phyloP scores from a whole-genome alignment of 345 rosid species.

The Combretum micranthum region DNA sequence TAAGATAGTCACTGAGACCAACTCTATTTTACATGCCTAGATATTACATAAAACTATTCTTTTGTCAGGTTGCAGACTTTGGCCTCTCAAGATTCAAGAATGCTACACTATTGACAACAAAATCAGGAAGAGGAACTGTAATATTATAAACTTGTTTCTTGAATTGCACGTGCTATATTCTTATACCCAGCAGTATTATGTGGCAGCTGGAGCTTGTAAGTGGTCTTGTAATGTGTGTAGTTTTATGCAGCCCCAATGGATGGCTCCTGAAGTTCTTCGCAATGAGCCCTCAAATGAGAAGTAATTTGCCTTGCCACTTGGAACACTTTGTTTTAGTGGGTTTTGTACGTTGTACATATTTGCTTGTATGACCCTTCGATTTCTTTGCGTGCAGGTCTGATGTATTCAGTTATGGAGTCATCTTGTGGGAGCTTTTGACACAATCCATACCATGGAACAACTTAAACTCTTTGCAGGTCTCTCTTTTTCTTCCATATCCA shows the following conservation, averaged over 20 bases:
- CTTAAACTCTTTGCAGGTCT: conserved; percentile 67
- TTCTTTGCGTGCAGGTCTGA: conserved; percentile 52
- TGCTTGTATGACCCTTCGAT: too few species aligned
- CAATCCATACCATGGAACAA: conserved; percentile 72
- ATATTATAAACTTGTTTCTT: background rate
- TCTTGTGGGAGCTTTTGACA: conserved; percentile 84
- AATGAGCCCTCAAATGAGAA: conserved; percentile 87
- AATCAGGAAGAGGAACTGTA: conserved; percentile 89
- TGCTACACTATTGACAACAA: conserved; percentile 64
- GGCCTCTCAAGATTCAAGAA: conserved; percentile 85
- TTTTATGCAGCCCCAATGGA: conserved; percentile 82
- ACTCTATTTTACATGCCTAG: too few species aligned
- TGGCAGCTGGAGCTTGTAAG: too few species aligned
- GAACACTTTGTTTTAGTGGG: too few species aligned
- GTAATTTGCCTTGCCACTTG: conserved; percentile 21
- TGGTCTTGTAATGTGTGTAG: background rate
- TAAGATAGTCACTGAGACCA: too few species aligned
- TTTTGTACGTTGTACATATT: too few species aligned
- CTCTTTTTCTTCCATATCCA: background rate
- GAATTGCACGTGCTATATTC: background rate
- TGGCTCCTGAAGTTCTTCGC: conserved; percentile 94
- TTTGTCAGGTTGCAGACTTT: conserved; percentile 77
- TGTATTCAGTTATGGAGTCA: conserved; percentile 79
- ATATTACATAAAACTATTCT: background rate
- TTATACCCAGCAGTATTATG: too few species aligned